Evolutionary conservation across 2,329 filamentous ascomycete genomes (phyloP), one percentile per base, ranked within the genome.

Genomic region (Echinosphaeria canescens): DNA sequence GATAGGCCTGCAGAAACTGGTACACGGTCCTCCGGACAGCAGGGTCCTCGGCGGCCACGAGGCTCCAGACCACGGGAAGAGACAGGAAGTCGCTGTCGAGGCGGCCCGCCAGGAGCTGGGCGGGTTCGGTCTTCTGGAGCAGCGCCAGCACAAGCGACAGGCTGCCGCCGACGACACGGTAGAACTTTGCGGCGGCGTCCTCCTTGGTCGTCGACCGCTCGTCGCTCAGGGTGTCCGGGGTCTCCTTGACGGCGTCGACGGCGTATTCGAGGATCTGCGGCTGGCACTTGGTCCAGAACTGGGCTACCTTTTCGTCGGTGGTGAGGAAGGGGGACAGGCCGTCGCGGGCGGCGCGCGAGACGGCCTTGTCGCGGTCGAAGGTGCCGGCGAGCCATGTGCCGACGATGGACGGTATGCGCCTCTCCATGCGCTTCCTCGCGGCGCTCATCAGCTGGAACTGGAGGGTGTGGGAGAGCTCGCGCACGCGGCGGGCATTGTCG

Each of bases 381-480:
- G 75, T 64, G 1, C 85, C 88, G 6, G 79, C 76, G 10, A 95
- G 61, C 88, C 90, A 98, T n/a, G 80, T 62, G 8, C 76, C 82
- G 24, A 90, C 71, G 19, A 90, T 58, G 31, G 64, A 70, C 10
- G 80, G 70, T 33, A 98, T 59, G 38, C 75, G 62, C 34, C 67
- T 78, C 33, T 80, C 81, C 51, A 92, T 79, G 33, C 82, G 69
- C 55, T 88, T 91, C 26, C 81, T 75, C 5, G 62, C 59, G 4
- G 63, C 65, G 35, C 59, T 61, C 39, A 71, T 50, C 10, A 73
- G 48, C 36, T 63, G 59, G 34, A 58, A 52, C 40, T 90, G 82
- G 14, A 91, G 46, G 9, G 51, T 57, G 44, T 95, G 85, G 12
- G 84, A 68, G 23, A 88, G 63, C 47, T 93, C 84, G 34, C 88